Base-by-base conservation (phyloP, 768 basidiomycete genomes). In the Rhodotorula taiwanensis region DNA sequence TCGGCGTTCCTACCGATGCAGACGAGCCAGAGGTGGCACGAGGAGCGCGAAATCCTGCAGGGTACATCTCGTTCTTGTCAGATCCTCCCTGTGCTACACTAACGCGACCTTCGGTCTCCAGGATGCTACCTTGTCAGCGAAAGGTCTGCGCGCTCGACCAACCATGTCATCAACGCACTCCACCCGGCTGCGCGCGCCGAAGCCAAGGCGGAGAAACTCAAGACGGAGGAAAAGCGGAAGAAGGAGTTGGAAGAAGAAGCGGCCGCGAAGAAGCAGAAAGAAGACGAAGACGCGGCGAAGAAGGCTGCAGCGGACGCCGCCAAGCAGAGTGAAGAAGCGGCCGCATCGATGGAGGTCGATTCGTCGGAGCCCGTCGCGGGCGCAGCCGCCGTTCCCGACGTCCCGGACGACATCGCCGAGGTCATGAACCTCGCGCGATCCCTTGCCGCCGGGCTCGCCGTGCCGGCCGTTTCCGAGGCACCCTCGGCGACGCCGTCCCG, bases 161-260 rank as follows among this genome's bases (percentile, higher is more conserved):
- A 69, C 31, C 74, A 75, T 59, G 61, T 77, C 62, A 69, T 78
- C 73, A 76, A 77, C 58, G 65, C 70, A 1, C 73, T 79, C 13
- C 72, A 77, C 58, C 75, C 76, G 1, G 72, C 74, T 33, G 76
- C 77, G 15, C 69, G 72, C 20, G 55, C 39, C 74, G 73, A 51
- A 59, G 70, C 69, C 28, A 72, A 75, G 53, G 76, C 75, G 28
- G 77, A 78, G 49, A 81, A 80, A n/a, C 77, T 74, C 79, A 79
- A 74, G 78, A 81, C 83, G 68, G 82, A 79, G 57, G 70, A 72
- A 49, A 52, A 50, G 16, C 53, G 58, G 20, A 55, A 45, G 30
- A 41, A 51, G 30, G 44, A 51, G 36, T 57, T 36, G 23, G 45
- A 41, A 28, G 30, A 21, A 31, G 33, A 44, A n/a, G 62, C 51